Base-by-base conservation (phyloP, 73 alveolate genomes). In the Paramecium bursaria region DNA sequence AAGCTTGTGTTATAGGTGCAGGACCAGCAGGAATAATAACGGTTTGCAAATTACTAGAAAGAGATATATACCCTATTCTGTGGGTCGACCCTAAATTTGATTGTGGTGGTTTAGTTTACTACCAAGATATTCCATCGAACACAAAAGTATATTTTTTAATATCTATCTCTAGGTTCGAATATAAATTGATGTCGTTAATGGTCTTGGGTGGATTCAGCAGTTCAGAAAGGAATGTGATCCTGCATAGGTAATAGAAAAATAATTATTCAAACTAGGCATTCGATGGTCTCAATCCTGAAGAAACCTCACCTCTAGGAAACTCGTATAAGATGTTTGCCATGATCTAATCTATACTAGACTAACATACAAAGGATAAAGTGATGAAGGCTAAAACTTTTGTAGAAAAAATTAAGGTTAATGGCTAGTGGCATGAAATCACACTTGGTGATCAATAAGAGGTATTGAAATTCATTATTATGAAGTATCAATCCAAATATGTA, bases 11-110 rank as follows among this genome's bases (percentile, higher is more conserved):
- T 6, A 57, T 57, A 10, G 76, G 76, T 11, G 76, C 76, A 57
- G 76, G 76, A 27, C 76, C 76, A 25, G 76, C 76, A 9, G 76
- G 76, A 19, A 57, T 57, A 27, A 57, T 57, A 1, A 57, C 76
- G 33, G 76, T 57, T 26, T 57, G 76, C 33, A 30, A 57, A 57
- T 57, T 57, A 42, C 49, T 57, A 23, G 33, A 57, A 57, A 57
- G 33, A 48, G 33, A 57, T 11, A 1, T 57, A 9, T 30, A 48
- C 33, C 51, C 76, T 4, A 57, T 57, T 11, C 51, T 50, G 1
- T 57, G 76, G 76, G 51, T 57, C 3, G 76, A 57, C 33, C 76
- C 76, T 5, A 1, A 26, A 3, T 57, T 57, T 11, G 30, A 57
- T 57, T 57, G 76, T 26, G 76, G 76, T 2, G 76, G 51, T 10